Base-by-base conservation (phyloP, 371 early-diverging fungal genomes). In the Mucor piriformis region DNA sequence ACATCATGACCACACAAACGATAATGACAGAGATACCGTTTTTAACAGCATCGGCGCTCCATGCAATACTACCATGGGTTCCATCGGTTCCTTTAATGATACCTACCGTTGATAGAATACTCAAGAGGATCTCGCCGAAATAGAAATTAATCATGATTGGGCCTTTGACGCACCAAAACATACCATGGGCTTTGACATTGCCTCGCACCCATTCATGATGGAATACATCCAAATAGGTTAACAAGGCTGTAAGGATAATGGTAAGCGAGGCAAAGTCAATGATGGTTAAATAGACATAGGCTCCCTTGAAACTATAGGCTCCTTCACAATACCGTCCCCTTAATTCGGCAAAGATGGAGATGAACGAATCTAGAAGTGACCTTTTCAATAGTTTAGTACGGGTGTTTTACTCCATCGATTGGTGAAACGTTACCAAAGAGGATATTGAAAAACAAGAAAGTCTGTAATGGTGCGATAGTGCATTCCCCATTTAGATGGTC, bases 131-230 rank as follows among this genome's bases (percentile, higher is more conserved):
- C 46, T 81, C 76, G 23, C 77, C 81, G 48, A 81, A 32, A 54
- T 77, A 81, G 46, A 81, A 81, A 13, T 70, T 77, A 21, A 68
- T 57, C 78, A 77, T 76, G 33, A 81, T 77, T 1, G 81, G 81
- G 8, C 81, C 77, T 42, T 80, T 80, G 64, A 80, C 77, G 51
- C 76, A 80, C 81, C 81, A 80, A 56, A 80, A 80, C 72, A 77
- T 75, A 38, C 77, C 81, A 35, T 81, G 81, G 1, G 81, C 76
- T 2, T 47, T 55, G 18, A 77, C 73, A 15, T 61, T 29, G 5
- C 73, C 77, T 29, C 67, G 54, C 12, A 68, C 40, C 72, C 70
- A 81, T 60, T 81, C 72, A 6, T 62, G 46, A 12, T 70, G 56
- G 50, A 67, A 81, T 1, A 81, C 70, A 12, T 77, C 76, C 40